Evolutionary conservation across 2,329 filamentous ascomycete genomes (phyloP).

Genomic region (Colletotrichum higginsianum): DNA sequence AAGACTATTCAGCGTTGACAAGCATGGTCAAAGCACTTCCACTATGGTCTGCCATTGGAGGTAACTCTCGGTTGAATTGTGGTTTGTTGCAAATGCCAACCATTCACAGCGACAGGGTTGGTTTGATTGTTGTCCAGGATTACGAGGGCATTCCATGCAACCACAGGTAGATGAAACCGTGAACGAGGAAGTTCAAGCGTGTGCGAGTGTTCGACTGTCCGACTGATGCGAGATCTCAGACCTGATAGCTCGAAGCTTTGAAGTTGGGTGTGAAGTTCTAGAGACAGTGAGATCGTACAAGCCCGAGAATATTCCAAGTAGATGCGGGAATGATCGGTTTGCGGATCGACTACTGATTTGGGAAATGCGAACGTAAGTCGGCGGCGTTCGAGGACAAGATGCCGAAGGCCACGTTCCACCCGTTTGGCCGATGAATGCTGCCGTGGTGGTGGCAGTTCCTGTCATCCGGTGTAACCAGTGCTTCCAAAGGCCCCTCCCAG

Average conservation of each 20-base stretch:
- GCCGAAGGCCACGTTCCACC: slow-evolving; percentile 29
- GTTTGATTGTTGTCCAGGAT: slow-evolving; percentile 1
- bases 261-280: slow-evolving; percentile 14
- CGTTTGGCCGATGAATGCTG: slow-evolving; percentile 18
- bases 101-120: slow-evolving; percentile 3
- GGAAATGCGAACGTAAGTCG: slow-evolving; percentile 7
- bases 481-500: slow-evolving; percentile 7
- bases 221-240: slow-evolving; percentile 6
- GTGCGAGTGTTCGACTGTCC: neutral
- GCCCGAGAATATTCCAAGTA: slow-evolving; percentile 28
- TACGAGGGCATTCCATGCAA: neutral
- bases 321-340: slow-evolving; percentile 25
- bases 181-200: neutral
- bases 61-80: slow-evolving; percentile 29
- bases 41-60: slow-evolving; percentile 12
- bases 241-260: neutral
- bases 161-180: slow-evolving; percentile 25
- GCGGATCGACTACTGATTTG: neutral
- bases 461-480: slow-evolving; percentile 25
- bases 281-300: slow-evolving; percentile 30
- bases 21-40: slow-evolving; percentile 26
- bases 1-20: slow-evolving; percentile 11
- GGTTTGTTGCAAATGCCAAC: slow-evolving; percentile 13
- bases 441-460: slow-evolving; percentile 24
- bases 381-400: slow-evolving; percentile 18